A percentile compares a stretch with the other conserved stretches of the same genome.
phyloP scores from a whole-genome alignment of 208 protist species.

The Giardia muris region DNA sequence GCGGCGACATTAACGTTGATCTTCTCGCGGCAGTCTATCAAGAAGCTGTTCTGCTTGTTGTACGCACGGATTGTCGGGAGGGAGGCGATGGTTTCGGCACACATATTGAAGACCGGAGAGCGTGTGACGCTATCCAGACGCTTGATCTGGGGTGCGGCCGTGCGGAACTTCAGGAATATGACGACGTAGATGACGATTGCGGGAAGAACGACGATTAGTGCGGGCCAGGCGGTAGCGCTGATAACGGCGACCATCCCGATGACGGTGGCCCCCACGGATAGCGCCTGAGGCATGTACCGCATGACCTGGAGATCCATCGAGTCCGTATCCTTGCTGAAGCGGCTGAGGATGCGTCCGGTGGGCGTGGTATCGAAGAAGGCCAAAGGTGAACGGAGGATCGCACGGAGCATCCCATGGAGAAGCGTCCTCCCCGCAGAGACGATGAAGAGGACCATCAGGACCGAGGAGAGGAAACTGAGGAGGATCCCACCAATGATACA shows the following conservation, averaged over 20 bases:
- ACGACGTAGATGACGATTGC: neutral
- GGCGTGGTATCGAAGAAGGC: constrained; percentile 37
- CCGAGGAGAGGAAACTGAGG: neutral
- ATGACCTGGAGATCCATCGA: constrained; percentile 19
- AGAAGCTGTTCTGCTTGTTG: constrained; percentile 29
- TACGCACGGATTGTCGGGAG: constrained; percentile 59
- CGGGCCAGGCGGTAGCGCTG: neutral
- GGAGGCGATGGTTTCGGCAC: constrained; percentile 65
- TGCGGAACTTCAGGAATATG: neutral
- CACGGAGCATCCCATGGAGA: neutral
- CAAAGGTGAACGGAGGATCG: neutral
- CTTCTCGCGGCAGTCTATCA: neutral
- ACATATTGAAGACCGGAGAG: constrained; percentile 68
- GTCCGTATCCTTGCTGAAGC: constrained; percentile 32
- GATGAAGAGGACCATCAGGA: neutral
- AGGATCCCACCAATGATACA: neutral
- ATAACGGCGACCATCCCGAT: constrained; percentile 26
- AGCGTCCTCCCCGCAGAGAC: constrained; percentile 5
- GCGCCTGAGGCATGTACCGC: neutral
- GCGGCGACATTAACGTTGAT: neutral
- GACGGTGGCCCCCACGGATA: neutral
- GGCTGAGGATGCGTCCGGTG: constrained; percentile 32
- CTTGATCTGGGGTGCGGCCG: constrained; percentile 54
- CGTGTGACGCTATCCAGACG: constrained; percentile 57
- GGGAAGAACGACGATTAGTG: constrained; percentile 11